Base-by-base conservation (phyloP, 768 basidiomycete species). In the Amanita brunnescens region DNA sequence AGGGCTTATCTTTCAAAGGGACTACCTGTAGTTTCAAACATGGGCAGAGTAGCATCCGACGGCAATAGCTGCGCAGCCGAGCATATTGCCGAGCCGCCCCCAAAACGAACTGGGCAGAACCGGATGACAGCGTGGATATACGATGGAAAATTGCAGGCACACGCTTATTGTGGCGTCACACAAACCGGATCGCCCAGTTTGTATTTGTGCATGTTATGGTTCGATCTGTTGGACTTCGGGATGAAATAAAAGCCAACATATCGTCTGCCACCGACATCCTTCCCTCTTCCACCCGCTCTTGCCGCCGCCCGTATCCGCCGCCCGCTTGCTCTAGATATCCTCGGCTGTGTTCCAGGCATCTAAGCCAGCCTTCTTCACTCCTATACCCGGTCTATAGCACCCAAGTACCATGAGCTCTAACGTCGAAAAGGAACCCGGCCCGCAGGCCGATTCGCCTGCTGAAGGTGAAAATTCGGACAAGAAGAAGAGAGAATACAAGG, bases 401-500 rank as follows among this genome's bases (percentile, higher is more conserved):
- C 51, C 43, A 57, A 53, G 29, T 55, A 61, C 61, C 59, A 69
- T 69, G 67, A 58, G 60, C 52, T 59, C 76, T 54, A 73, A 65
- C 65, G 70, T 72, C 59, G 78, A 79, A 72, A 85, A 85, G 76
- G 83, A 79, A 73, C 79, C 81, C 35, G 81, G 80, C 57, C 76
- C 80, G 16, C 67, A 71, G 62, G 72, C 75, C 62, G 72, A 77
- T 48, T 68, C 73, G 38, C 69, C 72, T 12, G 48, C 63, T 33
- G 55, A 55, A 35, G 66, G 62, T 33, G 55, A 55, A 35, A 65
- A 65, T 57, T 66, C 64, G n/a, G 68, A 67, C 64, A 72, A 74
- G 64, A 83, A 69, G 64, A 86, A 88, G 73, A 77, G 87, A 71
- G 85, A 87, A 72, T 91, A 91, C 74, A 91, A 87, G 75, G 89